Conservation (phyloP, 1,284 basidiomycete species). For the Cutaneotrichosporon cutaneum region DNA sequence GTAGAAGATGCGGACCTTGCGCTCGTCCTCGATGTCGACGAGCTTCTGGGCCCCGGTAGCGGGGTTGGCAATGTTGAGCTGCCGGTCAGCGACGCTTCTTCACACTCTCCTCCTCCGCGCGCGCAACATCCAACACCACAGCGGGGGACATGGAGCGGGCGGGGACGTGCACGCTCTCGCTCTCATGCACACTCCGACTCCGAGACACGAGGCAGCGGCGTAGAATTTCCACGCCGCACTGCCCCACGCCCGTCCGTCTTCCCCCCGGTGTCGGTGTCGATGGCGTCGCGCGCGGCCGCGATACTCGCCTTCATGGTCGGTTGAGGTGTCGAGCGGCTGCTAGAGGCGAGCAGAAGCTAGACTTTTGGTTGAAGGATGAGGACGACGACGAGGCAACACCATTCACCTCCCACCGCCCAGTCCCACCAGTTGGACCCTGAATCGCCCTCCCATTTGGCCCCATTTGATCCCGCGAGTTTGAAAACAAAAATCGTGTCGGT, state of each 20-base stretch:
- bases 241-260: neutral
- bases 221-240: neutral
- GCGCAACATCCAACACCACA: neutral
- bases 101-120: no score
- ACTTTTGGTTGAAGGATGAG: conserved; percentile 14
- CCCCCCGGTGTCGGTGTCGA: conserved; percentile 3
- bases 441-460: neutral
- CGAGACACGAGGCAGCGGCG: neutral
- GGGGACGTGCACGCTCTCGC: neutral
- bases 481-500: no score
- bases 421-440: neutral
- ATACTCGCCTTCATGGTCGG: conserved; percentile 12
- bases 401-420: neutral
- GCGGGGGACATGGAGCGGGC: neutral
- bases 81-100: conserved; percentile 53
- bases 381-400: conserved; percentile 2
- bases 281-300: conserved; percentile 1
- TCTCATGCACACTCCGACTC: neutral
- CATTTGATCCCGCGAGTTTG: no score
- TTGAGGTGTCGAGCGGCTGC: conserved; percentile 10
- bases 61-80: conserved; percentile 96
- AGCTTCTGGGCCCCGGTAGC: conserved; percentile 97
- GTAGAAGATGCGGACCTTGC: conserved; percentile 84
- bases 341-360: conserved; percentile 5
- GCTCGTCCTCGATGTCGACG: conserved; percentile 91